Percentiles rank a stretch among this genome's conserved stretches.
phyloP scores from a whole-genome alignment of 2,329 filamentous ascomycete genomes.

The Claviceps maximensis region DNA sequence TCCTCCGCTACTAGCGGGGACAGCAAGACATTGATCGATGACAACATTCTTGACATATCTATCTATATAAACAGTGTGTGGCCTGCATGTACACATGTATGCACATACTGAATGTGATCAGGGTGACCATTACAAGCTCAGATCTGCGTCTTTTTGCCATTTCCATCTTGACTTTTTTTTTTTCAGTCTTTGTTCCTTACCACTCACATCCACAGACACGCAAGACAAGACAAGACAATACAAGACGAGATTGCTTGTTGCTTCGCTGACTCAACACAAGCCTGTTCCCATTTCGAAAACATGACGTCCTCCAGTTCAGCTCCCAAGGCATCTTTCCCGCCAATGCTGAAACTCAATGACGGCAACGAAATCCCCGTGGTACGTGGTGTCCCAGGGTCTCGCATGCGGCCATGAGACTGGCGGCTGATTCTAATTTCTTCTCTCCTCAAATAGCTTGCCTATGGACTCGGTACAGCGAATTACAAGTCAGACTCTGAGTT shows the following conservation, averaged over 20 bases:
- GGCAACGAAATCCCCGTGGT: conserved; percentile 60
- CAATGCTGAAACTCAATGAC: conserved; percentile 57
- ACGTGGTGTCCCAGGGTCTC: conserved; percentile 10
- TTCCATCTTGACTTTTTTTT: too few relatives aligned
- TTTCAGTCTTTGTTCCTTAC: too few relatives aligned
- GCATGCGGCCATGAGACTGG: background rate
- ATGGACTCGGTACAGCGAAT: conserved; percentile 57
- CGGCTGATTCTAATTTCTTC: background rate
- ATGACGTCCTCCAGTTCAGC: conserved; percentile 30
- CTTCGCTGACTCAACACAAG: background rate
- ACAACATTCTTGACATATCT: too few relatives aligned
- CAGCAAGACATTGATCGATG: too few relatives aligned
- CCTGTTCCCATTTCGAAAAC: conserved; percentile 7
- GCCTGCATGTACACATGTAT: too few relatives aligned
- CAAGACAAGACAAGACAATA: too few relatives aligned
- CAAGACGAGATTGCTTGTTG: too few relatives aligned
- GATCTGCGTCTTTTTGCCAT: too few relatives aligned
- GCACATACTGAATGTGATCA: too few relatives aligned
- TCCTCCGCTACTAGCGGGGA: too few relatives aligned
- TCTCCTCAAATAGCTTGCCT: conserved; percentile 39
- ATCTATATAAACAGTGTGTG: too few relatives aligned
- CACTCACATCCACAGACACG: background rate
- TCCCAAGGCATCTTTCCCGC: conserved; percentile 32
- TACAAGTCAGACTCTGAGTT: conserved; percentile 40
- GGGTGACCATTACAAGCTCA: too few relatives aligned